Evolutionary conservation across 192 early-diverging fungal genomes (phyloP).

Genomic region (Mycoemilia scoparia): DNA sequence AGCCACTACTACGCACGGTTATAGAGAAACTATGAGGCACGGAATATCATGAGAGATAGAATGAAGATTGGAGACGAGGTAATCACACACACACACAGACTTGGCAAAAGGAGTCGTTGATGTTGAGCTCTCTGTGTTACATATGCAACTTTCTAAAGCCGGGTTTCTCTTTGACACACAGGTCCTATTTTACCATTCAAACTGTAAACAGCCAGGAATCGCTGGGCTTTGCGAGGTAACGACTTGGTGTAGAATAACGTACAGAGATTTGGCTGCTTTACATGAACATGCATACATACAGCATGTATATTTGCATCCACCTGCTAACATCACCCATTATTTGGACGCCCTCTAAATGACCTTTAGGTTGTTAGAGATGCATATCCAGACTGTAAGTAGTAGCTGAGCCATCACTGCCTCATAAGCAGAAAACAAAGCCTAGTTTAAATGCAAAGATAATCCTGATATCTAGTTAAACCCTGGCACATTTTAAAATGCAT

Average conservation of each 20-base stretch:
- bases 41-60: slow-evolving; percentile 56
- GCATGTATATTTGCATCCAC: too few species aligned
- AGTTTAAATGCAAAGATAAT: too few species aligned
- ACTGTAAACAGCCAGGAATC: slow-evolving; percentile 67
- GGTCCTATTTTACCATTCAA: slow-evolving; percentile 74
- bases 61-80: slow-evolving; percentile 54
- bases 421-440: too few species aligned
- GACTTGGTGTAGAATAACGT: too few species aligned
- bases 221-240: slow-evolving; percentile 37
- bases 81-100: background rate
- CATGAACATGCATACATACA: too few species aligned
- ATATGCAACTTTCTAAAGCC: background rate
- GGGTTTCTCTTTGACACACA: background rate
- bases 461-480: background rate
- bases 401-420: too few species aligned
- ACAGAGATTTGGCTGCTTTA: too few species aligned
- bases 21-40: slow-evolving; percentile 58
- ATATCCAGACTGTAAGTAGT: slow-evolving; percentile 43
- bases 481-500: background rate
- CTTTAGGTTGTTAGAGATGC: slow-evolving; percentile 35
- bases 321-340: too few species aligned
- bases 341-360: background rate
- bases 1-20: background rate
- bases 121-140: too few species aligned
- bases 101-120: too few species aligned